Base-by-base conservation (phyloP, 768 basidiomycete species). In the Rhodotorula toruloides region DNA sequence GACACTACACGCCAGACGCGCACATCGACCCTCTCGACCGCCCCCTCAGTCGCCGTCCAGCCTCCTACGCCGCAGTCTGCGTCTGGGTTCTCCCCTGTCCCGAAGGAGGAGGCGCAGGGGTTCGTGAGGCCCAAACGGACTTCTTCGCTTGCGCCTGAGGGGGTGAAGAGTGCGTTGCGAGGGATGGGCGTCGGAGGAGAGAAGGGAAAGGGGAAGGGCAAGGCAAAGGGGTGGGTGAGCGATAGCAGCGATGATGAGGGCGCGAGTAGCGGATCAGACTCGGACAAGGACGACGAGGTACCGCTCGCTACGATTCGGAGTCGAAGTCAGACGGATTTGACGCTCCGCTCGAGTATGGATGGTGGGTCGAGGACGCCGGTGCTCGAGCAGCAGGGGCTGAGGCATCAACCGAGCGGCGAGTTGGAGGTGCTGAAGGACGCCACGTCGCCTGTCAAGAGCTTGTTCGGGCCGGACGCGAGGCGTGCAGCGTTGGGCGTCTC, bases 201-300 rank as follows among this genome's bases (percentile, higher is more conserved):
- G 46, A 7, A 4, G 42, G 32, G 11, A 42, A 19, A 25, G 49
- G 42, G 37, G 37, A 32, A 29, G 44, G 43, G 25, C 27, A 50
- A 31, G 37, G 22, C 22, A 16, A 49, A 61, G 50, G 27, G 43
- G 21, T 55, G 57, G 65, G 56, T 27, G n/a, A 54, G 53, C 27
- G 69, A 63, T 37, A 59, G 61, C 48, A 70, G 69, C 46, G 64
- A 63, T 46, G 68, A 70, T 22, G 58, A 63, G 34, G 66, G n/a
- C n/a, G n/a, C n/a, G n/a, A n/a, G n/a, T n/a, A 67, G 43, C 44
- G 32, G 49, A 32, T 40, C 54, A 16, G 29, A n/a, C 40, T 60
- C 59, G 37, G 67, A 60, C 54, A 61, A 68, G 29, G 67, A 29
- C 54, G 68, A 66, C 54, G 69, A 70, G 31, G 64, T 70, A 1